A percentile compares a stretch with the other conserved stretches of the same genome.
phyloP scores from a whole-genome alignment of 2,329 filamentous ascomycete species.

The Zopfia rhizophila region DNA sequence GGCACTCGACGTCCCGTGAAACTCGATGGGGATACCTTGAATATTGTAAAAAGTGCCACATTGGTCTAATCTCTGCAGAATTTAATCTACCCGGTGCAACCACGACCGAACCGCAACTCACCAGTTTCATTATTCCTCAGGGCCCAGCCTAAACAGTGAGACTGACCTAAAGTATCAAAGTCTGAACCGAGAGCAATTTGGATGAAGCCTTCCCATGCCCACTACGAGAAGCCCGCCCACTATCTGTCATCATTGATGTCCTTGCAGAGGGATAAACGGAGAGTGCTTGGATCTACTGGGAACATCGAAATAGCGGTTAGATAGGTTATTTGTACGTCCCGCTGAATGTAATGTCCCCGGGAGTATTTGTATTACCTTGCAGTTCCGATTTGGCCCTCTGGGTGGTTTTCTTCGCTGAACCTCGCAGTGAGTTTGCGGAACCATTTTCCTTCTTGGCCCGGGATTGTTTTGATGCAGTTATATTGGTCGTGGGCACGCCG shows the following conservation, averaged over 20 bases:
- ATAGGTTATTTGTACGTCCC: constrained; percentile 57
- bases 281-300: constrained; percentile 42
- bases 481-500: background rate
- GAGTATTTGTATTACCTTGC: constrained; percentile 26
- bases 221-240: constrained; percentile 61
- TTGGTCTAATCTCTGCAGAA: constrained; percentile 33
- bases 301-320: background rate
- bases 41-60: constrained; percentile 35
- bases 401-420: constrained; percentile 22
- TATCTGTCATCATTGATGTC: constrained; percentile 45
- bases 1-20: constrained; percentile 35
- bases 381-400: background rate
- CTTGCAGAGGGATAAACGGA: constrained; percentile 48
- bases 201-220: constrained; percentile 56
- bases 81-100: constrained; percentile 46
- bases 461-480: background rate
- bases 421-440: constrained; percentile 17
- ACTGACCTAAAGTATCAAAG: constrained; percentile 15
- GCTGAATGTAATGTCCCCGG: constrained; percentile 49
- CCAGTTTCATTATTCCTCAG: constrained; percentile 37
- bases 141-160: constrained; percentile 40
- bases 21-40: constrained; percentile 36
- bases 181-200: constrained; percentile 42
- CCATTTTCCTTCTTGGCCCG: constrained; percentile 4
- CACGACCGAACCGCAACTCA: constrained; percentile 41